Evolutionary conservation across 371 early-diverging fungal genomes (phyloP), one percentile per base, ranked within the genome.

Genomic region (Syncephalastrum monosporum): DNA sequence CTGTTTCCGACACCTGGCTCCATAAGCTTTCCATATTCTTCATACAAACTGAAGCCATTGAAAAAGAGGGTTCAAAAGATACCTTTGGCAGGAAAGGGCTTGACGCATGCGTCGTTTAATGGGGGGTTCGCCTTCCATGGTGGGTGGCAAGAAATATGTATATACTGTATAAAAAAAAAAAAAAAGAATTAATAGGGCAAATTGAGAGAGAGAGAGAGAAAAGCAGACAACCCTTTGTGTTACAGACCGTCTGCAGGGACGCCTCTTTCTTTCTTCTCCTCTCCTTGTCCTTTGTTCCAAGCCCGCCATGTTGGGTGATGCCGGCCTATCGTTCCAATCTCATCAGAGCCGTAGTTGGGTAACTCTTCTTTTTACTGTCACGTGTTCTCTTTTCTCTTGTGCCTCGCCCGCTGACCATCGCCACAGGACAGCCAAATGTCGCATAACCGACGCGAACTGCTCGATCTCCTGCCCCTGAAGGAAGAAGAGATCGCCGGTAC

Each of bases 51-150:
- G 23, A 16, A 27, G 51, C 45, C 25, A 24, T 41, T 21, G 21
- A 21, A 21, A 21, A 51, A 15, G 8, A 43, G 12, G 48, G n/a
- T 43, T 51, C 19, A 14, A 42, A 42, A 17, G 45, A 33, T 69
- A 65, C 77, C 77, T 71, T 65, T 74, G 77, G 56, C 77, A 77
- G 13, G 77, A 77, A 27, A 77, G 50, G n/a, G 74, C 71, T 57
- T 74, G 61, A 42, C 77, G 70, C 45, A 70, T 64, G 50, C 77
- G 61, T 56, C 77, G 64, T 53, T 69, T 73, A 7, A 72, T 59
- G 8, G 71, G 66, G 57, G 29, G 29, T 7, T 48, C 45, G 29
- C 24, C 13, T 4, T 57, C 55, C 19, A 46, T 45, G n/a, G 23
- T 53, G 27, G 17, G 17, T 42, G 7, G 17, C 42, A 14, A 24